A percentile compares a stretch with the other conserved stretches of the same genome.
phyloP scores from a whole-genome alignment of 805 yeast genomes.

The Hyphopichia homilentoma region DNA sequence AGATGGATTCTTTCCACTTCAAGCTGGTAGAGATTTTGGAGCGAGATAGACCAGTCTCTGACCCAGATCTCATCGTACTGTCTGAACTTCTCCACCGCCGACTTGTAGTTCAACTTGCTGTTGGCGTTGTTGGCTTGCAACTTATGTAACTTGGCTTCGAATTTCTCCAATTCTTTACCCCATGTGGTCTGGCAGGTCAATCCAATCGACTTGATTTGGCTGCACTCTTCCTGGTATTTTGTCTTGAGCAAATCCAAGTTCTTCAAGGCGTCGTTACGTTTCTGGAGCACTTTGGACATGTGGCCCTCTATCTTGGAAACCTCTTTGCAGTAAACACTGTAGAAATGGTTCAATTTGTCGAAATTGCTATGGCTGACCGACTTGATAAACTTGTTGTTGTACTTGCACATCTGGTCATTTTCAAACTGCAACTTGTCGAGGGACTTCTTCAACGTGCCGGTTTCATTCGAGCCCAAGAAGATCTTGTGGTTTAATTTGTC shows the following conservation, averaged over 20 bases:
- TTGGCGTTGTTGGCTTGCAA: constrained; percentile 38
- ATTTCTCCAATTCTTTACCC: constrained; percentile 67
- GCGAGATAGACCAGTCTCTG: constrained; percentile 65
- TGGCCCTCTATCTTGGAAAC: constrained; percentile 55
- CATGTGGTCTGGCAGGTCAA: constrained; percentile 66
- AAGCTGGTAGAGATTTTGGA: constrained; percentile 59
- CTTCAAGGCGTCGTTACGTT: constrained; percentile 35
- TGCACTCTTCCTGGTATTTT: constrained; percentile 56
- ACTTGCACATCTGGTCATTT: constrained; percentile 53
- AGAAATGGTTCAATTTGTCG: constrained; percentile 51
- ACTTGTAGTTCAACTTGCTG: constrained; percentile 55
- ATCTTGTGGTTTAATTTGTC: constrained; percentile 45
- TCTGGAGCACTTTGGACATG: constrained; percentile 50
- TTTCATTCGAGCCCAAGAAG: constrained; percentile 51
- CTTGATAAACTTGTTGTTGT: constrained; percentile 53
- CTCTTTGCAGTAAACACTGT: constrained; percentile 47
- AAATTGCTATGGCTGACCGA: constrained; percentile 45
- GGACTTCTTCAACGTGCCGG: constrained; percentile 56
- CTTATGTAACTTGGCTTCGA: constrained; percentile 52
- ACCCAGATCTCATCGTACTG: constrained; percentile 62
- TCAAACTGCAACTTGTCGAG: constrained; percentile 57
- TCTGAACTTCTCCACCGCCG: constrained; percentile 48
- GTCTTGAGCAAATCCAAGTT: constrained; percentile 38
- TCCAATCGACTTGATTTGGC: constrained; percentile 52
- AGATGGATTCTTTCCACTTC: constrained; percentile 73